Conservation (phyloP, 768 basidiomycete genomes). For the Pisolithus orientalis region DNA sequence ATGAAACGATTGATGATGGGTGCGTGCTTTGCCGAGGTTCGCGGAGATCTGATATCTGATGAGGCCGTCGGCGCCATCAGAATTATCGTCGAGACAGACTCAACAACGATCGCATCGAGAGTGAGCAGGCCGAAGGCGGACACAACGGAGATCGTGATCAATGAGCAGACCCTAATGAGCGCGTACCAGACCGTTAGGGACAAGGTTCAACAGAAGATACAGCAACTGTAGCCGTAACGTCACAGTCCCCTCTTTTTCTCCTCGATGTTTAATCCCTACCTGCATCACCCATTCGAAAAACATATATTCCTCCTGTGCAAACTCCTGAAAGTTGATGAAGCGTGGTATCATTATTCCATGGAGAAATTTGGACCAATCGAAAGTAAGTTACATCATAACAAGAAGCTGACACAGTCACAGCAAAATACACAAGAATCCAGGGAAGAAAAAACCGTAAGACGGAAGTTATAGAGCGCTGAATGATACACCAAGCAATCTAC, state of each 20-base stretch:
- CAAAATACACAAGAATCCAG: no score
- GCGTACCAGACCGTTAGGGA: slow-evolving; percentile 90
- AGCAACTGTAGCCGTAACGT: slow-evolving; percentile 53
- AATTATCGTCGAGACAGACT: slow-evolving; percentile 94
- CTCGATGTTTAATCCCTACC: not conserved
- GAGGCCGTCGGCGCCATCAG: slow-evolving; percentile 33
- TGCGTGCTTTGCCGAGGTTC: slow-evolving; percentile 33
- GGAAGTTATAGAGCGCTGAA: not conserved
- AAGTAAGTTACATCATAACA: no score
- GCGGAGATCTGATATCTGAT: slow-evolving; percentile 5
- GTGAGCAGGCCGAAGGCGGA: slow-evolving; percentile 92
- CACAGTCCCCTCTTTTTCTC: slow-evolving; percentile 12
- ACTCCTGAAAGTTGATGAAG: no score
- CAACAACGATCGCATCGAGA: slow-evolving; percentile 90
- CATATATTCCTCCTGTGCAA: no score
- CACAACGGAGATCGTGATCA: slow-evolving; percentile 94
- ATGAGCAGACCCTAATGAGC: slow-evolving; percentile 93
- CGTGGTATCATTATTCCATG: no score
- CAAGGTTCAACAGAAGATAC: slow-evolving; percentile 77
- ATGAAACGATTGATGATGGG: slow-evolving; percentile 99
- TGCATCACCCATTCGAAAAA: not conserved
- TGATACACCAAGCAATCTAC: not conserved
- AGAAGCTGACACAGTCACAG: no score
- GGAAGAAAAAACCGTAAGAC: no score
- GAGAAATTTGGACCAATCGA: no score